phyloP scores from a whole-genome alignment of 1,284 basidiomycete genomes.

The Cutaneotrichosporon daszewskae region DNA sequence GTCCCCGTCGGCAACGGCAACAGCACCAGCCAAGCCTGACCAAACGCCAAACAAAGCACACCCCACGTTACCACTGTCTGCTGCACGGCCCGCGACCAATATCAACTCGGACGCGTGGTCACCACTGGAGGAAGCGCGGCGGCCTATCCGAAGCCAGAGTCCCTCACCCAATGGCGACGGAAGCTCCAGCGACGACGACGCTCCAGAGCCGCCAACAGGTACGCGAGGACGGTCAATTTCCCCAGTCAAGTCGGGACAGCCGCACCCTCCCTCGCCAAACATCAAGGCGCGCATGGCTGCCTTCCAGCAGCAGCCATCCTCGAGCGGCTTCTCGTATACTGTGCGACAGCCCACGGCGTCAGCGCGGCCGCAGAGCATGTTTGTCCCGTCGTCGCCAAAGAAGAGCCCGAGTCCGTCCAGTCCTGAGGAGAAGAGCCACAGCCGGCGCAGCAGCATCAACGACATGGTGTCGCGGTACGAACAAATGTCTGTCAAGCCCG shows the following conservation, averaged over 20 bases:
- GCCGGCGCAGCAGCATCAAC: conserved; percentile 40
- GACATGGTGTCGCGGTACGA: conserved; percentile 42
- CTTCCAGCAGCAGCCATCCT: conserved; percentile 5
- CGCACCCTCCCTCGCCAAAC: conserved; percentile 7
- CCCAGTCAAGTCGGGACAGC: not conserved
- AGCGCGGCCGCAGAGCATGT: conserved; percentile 10
- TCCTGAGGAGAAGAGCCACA: conserved; percentile 21
- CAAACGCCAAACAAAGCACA: conserved; percentile 5
- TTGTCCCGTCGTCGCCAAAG: conserved; percentile 1
- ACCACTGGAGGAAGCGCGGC: conserved; percentile 19
- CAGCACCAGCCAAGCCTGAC: conserved; percentile 2
- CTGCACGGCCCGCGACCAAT: conserved; percentile 19
- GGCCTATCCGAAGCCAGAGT: no score
- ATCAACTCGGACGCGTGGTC: conserved; percentile 36
- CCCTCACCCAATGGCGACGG: conserved; percentile 3
- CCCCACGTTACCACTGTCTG: no score
- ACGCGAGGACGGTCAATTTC: not conserved
- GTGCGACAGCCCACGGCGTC: no score
- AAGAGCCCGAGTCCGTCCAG: no score
- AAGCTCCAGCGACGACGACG: conserved; percentile 39
- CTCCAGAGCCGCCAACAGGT: conserved; percentile 27
- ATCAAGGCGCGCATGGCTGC: conserved; percentile 9
- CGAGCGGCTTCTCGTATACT: no score
- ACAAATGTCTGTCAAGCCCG: not conserved
- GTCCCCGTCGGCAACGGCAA: not conserved